phyloP scores from a whole-genome alignment of 2,329 filamentous ascomycete species.

The Ophiobolus disseminans region DNA sequence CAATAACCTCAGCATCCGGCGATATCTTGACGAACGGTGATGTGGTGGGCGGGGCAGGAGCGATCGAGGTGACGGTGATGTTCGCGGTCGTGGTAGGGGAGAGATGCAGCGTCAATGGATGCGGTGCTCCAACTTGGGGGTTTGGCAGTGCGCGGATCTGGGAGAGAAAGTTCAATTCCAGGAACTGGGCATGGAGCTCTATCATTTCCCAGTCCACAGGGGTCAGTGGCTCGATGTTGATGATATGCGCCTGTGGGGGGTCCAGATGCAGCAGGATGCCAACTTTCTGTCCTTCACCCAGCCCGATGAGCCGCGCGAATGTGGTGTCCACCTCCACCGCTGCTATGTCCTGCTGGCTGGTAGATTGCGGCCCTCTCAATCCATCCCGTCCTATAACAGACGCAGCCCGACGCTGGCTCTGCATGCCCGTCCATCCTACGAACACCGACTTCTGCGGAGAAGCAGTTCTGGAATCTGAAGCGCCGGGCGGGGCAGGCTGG shows the following conservation, averaged over 20 bases:
- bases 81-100: slow-evolving; percentile 96
- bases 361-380: slow-evolving; percentile 64
- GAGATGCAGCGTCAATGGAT: slow-evolving; percentile 88
- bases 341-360: slow-evolving; percentile 76
- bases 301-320: slow-evolving; percentile 76
- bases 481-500: slow-evolving; percentile 58
- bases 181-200: slow-evolving; percentile 92
- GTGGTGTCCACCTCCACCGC: slow-evolving; percentile 88
- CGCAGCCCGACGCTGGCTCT: slow-evolving; percentile 82
- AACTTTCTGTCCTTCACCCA: slow-evolving; percentile 81
- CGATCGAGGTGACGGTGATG: slow-evolving; percentile 83
- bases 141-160: slow-evolving; percentile 95
- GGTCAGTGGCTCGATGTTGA: slow-evolving; percentile 95
- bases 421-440: slow-evolving; percentile 97
- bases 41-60: slow-evolving; percentile 71
- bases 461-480: slow-evolving; percentile 48
- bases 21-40: slow-evolving; percentile 89
- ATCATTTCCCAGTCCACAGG: slow-evolving; percentile 99
- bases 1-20: slow-evolving; percentile 94
- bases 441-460: slow-evolving; percentile 73
- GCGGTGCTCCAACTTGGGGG: slow-evolving; percentile 68
- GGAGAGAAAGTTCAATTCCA: slow-evolving; percentile 90
- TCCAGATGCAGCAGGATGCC: slow-evolving; percentile 79
- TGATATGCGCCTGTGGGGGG: slow-evolving; percentile 87
- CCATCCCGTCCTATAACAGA: slow-evolving; percentile 78